Evolutionary conservation across 805 yeast species (phyloP), one percentile per base, ranked within the genome.

Genomic region (Saturnispora saitoi): DNA sequence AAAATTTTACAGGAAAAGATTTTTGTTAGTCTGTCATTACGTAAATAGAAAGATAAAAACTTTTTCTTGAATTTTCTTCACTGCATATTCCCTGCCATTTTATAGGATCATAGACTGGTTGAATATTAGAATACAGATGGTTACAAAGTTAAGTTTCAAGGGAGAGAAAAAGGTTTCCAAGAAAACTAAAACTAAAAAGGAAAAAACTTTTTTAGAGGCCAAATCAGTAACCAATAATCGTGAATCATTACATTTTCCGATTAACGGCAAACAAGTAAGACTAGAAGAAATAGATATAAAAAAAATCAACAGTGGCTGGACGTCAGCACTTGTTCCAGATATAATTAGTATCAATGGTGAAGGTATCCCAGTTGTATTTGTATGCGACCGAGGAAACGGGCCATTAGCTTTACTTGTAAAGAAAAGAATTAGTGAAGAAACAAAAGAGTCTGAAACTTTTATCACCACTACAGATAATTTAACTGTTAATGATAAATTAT

Each of bases 141-240:
- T 63, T 2, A 53, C 64, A 2, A 66, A 62, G 49, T 55, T 66
- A 10, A 48, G 51, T 4, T 66, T 66, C 45, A 66, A 66, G 50
- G 66, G 67, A 2, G 64, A 61, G 15, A 58, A 54, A 34, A 56
- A 49, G 43, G 47, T 50, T 29, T 45, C 45, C 17, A 63, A 58
- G 47, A 51, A 52, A 42, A 48, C 37, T 34, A 47, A 32, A 31
- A 32, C 43, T 5, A 44, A 19, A n/a, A 22, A 14, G 14, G 31
- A 15, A 36, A 7, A 1, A 17, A 20, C 12, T 11, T 10, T 3
- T 15, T 34, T 12, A 8, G 11, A 17, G 12, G 17, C 20, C 19
- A 17, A 17, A 15, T n/a, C 38, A 8, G 7, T 12, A 10, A 5
- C 17, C 9, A 15, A 6, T 34, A 34, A n/a, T 19, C 8, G 17